Conservation (phyloP, 352 stramenopile species). For the Globisporangium abappressorium region DNA sequence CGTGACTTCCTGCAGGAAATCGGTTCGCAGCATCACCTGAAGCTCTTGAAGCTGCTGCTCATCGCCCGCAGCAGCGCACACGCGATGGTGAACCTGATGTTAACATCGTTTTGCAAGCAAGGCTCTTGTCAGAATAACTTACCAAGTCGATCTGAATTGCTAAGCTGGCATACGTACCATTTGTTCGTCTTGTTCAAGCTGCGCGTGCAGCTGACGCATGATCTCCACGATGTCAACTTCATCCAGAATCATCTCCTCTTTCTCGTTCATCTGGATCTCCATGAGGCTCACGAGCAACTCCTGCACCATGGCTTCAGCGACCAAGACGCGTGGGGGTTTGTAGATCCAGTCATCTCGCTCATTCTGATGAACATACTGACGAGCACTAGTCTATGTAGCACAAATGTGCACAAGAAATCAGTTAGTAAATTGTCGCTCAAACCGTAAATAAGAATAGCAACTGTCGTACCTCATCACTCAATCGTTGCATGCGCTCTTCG, state of each 20-base stretch:
- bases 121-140: not conserved
- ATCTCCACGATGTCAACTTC: conserved; percentile 56
- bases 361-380: not conserved
- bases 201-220: conserved; percentile 43
- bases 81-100: conserved; percentile 33
- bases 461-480: conserved; percentile 17
- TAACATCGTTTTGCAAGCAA: not conserved
- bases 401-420: not conserved
- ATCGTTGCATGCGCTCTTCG: conserved; percentile 42
- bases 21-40: conserved; percentile 42
- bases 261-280: conserved; percentile 51
- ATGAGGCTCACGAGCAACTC: conserved; percentile 60
- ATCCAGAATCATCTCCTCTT: conserved; percentile 48
- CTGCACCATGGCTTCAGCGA: conserved; percentile 66
- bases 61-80: conserved; percentile 44
- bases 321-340: conserved; percentile 35
- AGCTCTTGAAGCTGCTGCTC: conserved; percentile 53
- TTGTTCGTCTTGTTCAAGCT: conserved; percentile 50
- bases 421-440: not conserved
- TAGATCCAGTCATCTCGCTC: conserved; percentile 19
- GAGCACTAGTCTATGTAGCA: not conserved
- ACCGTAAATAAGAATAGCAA: not conserved
- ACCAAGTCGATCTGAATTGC: not conserved
- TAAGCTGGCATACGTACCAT: conserved; percentile 16
- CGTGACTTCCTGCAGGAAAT: conserved; percentile 50